Conservation (phyloP, 106 monocot genomes). For the Chionographis japonica region DNA sequence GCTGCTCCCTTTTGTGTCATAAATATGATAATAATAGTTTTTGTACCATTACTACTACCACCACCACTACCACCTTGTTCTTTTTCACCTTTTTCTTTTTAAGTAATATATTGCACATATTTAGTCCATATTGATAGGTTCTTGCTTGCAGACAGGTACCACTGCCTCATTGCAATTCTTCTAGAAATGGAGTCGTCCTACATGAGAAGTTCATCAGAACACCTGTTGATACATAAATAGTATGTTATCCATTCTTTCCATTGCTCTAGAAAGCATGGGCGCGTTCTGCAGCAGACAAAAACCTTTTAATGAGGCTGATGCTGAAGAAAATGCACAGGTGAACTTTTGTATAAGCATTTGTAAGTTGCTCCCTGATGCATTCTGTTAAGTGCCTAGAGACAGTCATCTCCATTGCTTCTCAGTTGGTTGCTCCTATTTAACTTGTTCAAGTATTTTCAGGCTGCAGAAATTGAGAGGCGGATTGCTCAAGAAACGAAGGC, state of each 20-base stretch:
- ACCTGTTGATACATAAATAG: conserved; percentile 12
- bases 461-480: conserved; percentile 79
- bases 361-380: too few relatives aligned
- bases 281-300: conserved; percentile 73
- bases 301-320: conserved; percentile 46
- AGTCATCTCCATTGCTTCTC: background rate
- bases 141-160: background rate
- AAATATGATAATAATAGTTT: too few relatives aligned
- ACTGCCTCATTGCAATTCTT: background rate
- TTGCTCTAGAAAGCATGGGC: conserved; percentile 71
- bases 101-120: too few relatives aligned
- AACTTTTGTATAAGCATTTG: background rate
- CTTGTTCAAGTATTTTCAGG: conserved; percentile 33
- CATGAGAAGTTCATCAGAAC: background rate
- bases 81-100: too few relatives aligned
- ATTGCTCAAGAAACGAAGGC: conserved; percentile 90
- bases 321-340: conserved; percentile 69
- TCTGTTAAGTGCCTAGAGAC: background rate
- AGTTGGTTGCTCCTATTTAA: background rate
- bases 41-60: too few relatives aligned
- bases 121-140: background rate
- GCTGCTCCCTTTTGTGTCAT: too few relatives aligned
- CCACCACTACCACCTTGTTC: too few relatives aligned
- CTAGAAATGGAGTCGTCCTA: background rate
- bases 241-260: conserved; percentile 45